Base-by-base conservation (phyloP, 2,329 filamentous ascomycete genomes). In the Dryadomyces sulphureus region DNA sequence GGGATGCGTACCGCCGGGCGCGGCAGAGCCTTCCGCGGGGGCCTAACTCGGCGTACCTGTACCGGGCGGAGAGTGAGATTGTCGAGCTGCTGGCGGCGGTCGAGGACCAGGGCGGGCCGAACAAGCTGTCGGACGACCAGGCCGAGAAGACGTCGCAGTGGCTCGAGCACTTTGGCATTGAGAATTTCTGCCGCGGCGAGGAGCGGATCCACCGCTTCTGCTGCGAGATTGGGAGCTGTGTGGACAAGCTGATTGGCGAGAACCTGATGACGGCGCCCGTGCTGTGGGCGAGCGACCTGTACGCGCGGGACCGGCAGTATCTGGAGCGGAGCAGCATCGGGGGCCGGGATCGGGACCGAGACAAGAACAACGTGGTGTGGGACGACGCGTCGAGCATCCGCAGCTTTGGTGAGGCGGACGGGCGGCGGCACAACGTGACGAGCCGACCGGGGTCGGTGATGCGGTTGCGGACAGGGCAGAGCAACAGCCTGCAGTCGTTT, bases 101-200 rank as follows among this genome's bases (percentile, higher is more conserved):
- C 0, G 79, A 83, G 47, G 85, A 85, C 45, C 85, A 94, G 54
- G 90, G 89, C 12, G 90, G 92, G 0, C 86, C 87, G 0, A 94
- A 93, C 61, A 98, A 98, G 61, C 72, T 98, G 12, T 89, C 86
- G n/a, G 90, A 96, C 58, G 87, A 94, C 46, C 92, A 96, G 60
- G 81, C 89, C 0, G 86, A 93, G 44, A 79, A 88, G 53, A 94
- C 88, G 0, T 68, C 75, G 19, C 77, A 79, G 47, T 98, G 90
- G 87, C 69, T 96, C 45, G 78, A 83, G 42, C 78, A 84, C 53
- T 82, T 81, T 52, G 79, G 79, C 14, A 81, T 96, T 27, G 87
- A 93, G 59, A 94, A 94, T 57, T 90, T 96, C 54, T 98, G 92
- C 63, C 82, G 80, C 54, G 92, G 90, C 6, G 92, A 98, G 60